Evolutionary conservation across 345 rosid genomes (phyloP).

Genomic region (Crucihimalaya himalaica): DNA sequence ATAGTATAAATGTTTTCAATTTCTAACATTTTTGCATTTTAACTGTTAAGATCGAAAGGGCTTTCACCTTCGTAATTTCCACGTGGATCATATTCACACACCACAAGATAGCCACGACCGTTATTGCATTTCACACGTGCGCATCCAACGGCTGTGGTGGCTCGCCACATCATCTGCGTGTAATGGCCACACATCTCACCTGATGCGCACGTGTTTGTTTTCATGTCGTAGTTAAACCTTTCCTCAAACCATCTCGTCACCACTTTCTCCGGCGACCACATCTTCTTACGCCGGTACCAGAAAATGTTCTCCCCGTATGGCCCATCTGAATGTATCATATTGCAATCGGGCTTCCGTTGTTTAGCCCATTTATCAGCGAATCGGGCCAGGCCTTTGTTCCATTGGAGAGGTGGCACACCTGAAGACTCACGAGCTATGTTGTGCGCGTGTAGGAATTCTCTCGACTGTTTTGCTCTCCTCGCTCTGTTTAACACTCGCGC

Average conservation of each 20-base stretch:
- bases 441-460: constrained; percentile 44
- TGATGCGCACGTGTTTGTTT: constrained; percentile 16
- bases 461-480: constrained; percentile 5
- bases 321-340: constrained; percentile 45
- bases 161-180: constrained; percentile 55
- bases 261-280: constrained; percentile 42
- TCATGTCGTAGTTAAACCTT: constrained; percentile 28
- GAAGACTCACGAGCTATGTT: constrained; percentile 30
- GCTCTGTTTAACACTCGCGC: constrained; percentile 30
- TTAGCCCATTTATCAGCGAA: constrained; percentile 34
- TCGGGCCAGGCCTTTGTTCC: constrained; percentile 43
- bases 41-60: constrained; percentile 39
- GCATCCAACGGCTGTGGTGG: constrained; percentile 46
- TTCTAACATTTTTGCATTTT: not conserved
- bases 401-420: constrained; percentile 42
- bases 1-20: not conserved
- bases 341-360: constrained; percentile 43
- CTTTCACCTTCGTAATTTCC: constrained; percentile 47
- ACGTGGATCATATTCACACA: constrained; percentile 52
- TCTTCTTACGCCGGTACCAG: constrained; percentile 39
- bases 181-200: constrained; percentile 57
- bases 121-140: constrained; percentile 35
- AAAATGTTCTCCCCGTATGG: constrained; percentile 55
- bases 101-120: constrained; percentile 31
- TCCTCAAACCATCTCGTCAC: constrained; percentile 50